These are phyloP conservation scores for Russula sp. DNA, from an alignment of 768 basidiomycete genomes.

Conservation along the genomic window DNA sequence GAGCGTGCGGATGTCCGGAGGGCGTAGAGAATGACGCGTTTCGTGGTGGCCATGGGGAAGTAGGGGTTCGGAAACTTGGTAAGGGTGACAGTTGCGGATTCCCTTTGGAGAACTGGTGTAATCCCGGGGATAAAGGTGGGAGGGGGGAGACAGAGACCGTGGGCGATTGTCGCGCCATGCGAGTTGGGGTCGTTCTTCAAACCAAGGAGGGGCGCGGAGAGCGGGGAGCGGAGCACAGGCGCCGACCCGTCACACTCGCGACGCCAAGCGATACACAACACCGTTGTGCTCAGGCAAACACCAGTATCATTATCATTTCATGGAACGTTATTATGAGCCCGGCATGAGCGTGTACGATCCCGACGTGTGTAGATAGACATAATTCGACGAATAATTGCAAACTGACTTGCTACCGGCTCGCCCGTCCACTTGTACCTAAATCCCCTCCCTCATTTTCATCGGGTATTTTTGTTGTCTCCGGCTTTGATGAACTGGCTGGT, in stretches of 20 bases:
- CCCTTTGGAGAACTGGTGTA: slow-evolving; percentile 1
- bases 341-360: not conserved
- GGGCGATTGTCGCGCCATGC: slow-evolving; percentile 37
- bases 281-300: not conserved
- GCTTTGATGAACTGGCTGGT: slow-evolving; percentile 7
- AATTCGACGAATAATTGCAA: not conserved
- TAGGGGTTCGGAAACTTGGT: slow-evolving; percentile 9
- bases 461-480: slow-evolving; percentile 9
- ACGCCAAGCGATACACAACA: not conserved
- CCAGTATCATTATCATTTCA: not conserved
- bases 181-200: not conserved
- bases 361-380: slow-evolving; percentile 11
- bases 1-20: not conserved
- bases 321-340: not conserved
- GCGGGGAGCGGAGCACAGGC: not conserved
- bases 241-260: not conserved
- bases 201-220: not conserved
- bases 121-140: slow-evolving; percentile 17
- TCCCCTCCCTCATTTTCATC: slow-evolving; percentile 16
- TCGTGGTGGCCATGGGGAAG: slow-evolving; percentile 18
- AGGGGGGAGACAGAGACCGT: slow-evolving; percentile 29
- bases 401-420: slow-evolving; percentile 3
- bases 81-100: slow-evolving; percentile 7
- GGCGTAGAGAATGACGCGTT: not conserved
- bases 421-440: slow-evolving; percentile 2